Conservation (phyloP, 306 rosid species). For the Dryas drummondii region DNA sequence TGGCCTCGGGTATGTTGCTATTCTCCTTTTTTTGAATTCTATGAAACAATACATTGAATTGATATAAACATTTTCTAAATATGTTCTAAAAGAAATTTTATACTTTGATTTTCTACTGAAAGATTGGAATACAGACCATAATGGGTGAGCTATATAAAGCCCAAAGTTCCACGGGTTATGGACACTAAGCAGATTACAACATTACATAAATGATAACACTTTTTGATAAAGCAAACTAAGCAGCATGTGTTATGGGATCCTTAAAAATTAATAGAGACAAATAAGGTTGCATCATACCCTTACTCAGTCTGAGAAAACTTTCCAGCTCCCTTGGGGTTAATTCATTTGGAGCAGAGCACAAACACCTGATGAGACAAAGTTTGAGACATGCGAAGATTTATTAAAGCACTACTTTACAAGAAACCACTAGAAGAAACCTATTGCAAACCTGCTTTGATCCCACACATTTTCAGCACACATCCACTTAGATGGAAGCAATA, state of each 20-base stretch:
- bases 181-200: neutral
- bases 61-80: neutral
- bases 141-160: neutral
- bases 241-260: slow-evolving; percentile 9
- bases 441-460: slow-evolving; percentile 80
- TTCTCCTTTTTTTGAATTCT: slow-evolving; percentile 80
- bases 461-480: slow-evolving; percentile 73
- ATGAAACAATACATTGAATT: slow-evolving; percentile 13
- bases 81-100: slow-evolving; percentile 10
- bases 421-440: slow-evolving; percentile 8
- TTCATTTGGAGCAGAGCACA: slow-evolving; percentile 83
- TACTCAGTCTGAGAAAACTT: slow-evolving; percentile 70
- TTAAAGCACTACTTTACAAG: slow-evolving; percentile 20
- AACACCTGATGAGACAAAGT: slow-evolving; percentile 58
- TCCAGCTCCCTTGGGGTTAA: slow-evolving; percentile 79
- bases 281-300: slow-evolving; percentile 49
- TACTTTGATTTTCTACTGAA: neutral
- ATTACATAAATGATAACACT: neutral
- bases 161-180: neutral
- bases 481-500: slow-evolving; percentile 87
- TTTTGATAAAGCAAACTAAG: neutral
- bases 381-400: slow-evolving; percentile 27
- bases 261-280: slow-evolving; percentile 18
- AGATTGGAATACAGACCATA: neutral
- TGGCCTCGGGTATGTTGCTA: slow-evolving; percentile 43